Conservation (phyloP, 129 eudicot species). For the Saposhnikovia divaricata region DNA sequence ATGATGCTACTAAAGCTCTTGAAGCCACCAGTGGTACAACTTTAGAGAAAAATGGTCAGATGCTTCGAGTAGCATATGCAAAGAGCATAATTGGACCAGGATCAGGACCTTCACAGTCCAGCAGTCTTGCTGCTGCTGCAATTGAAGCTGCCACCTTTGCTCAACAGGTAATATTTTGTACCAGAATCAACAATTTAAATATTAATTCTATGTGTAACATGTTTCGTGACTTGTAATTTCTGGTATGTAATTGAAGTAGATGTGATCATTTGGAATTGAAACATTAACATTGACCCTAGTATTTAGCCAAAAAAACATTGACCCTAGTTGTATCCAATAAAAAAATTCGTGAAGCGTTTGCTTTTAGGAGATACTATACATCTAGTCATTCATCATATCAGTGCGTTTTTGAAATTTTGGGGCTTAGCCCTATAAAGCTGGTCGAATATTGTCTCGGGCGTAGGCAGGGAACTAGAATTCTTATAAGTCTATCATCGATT, state of each 20-base stretch:
- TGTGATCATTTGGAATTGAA: background rate
- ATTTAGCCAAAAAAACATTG: no score
- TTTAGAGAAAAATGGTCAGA: constrained; percentile 88
- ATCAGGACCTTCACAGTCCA: constrained; percentile 72
- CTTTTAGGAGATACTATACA: background rate
- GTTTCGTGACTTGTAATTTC: background rate
- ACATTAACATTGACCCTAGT: background rate
- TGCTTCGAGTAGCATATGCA: constrained; percentile 92
- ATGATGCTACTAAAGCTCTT: constrained; percentile 89
- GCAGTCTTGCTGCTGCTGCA: constrained; percentile 99
- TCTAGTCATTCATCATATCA: background rate
- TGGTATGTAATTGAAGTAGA: background rate
- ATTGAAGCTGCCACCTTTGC: constrained; percentile 98
- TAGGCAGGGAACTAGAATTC: background rate
- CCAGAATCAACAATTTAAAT: background rate
- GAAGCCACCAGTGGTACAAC: constrained; percentile 89
- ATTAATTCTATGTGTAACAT: background rate
- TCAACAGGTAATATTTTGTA: constrained; percentile 54
- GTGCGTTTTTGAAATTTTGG: background rate
- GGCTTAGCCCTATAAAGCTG: background rate
- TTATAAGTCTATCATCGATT: background rate
- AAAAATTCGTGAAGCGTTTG: background rate
- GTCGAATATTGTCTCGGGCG: background rate
- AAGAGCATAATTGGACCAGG: constrained; percentile 91
- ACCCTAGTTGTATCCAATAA: no score